These are phyloP conservation scores for Vitis hybrid DNA, from an alignment of 177 flowering plant genomes.

Conservation along the genomic window DNA sequence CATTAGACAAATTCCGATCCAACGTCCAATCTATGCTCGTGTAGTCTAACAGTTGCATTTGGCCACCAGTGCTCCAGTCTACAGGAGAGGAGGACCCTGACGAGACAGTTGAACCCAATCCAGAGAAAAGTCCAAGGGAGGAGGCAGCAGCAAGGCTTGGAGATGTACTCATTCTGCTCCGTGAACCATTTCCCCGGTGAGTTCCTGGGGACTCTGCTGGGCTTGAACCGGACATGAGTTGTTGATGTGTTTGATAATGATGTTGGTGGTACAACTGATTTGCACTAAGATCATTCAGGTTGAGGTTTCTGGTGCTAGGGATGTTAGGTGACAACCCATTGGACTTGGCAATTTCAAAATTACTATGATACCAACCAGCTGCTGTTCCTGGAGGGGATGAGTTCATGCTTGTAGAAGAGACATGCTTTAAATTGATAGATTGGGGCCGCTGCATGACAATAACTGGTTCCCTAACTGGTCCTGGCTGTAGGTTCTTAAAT, in stretches of 20 bases:
- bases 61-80: conserved; percentile 67
- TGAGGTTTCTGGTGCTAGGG: conserved; percentile 31
- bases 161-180: conserved; percentile 30
- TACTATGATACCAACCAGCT: conserved; percentile 51
- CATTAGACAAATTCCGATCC: conserved; percentile 23
- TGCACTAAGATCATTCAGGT: conserved; percentile 21
- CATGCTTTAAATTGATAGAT: conserved; percentile 42
- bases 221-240: conserved; percentile 14
- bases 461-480: conserved; percentile 60
- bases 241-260: conserved; percentile 28
- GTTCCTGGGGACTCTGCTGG: too few species aligned
- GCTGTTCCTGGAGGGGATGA: conserved; percentile 38
- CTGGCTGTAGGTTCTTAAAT: conserved; percentile 35
- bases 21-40: conserved; percentile 80
- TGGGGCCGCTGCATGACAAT: conserved; percentile 76
- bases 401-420: conserved; percentile 23
- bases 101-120: conserved; percentile 44
- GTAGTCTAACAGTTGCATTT: conserved; percentile 62
- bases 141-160: conserved; percentile 52
- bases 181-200: too few species aligned
- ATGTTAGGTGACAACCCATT: conserved; percentile 28
- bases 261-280: conserved; percentile 40
- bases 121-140: conserved; percentile 69
- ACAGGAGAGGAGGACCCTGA: conserved; percentile 58
- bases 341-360: conserved; percentile 38